phyloP scores from a whole-genome alignment of 495 filamentous ascomycete genomes.

The Penicillium daleae region DNA sequence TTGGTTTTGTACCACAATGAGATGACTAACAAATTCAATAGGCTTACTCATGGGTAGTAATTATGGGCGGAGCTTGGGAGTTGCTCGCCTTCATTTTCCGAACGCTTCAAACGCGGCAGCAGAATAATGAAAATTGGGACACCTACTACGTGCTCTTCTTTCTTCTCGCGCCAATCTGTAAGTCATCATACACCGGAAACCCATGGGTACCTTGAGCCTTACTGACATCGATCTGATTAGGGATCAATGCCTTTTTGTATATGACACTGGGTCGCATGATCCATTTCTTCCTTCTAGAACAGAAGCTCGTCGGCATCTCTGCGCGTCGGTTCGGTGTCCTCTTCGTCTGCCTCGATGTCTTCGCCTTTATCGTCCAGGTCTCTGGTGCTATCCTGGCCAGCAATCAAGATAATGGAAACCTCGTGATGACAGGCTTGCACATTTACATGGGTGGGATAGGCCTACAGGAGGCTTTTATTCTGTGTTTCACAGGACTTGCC shows the following conservation, averaged over 20 bases:
- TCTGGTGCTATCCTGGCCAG: constrained; percentile 46
- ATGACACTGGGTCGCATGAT: constrained; percentile 67
- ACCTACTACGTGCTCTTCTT: constrained; percentile 30
- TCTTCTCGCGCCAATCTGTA: constrained; percentile 34
- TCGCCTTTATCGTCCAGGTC: constrained; percentile 66
- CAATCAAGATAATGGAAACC: constrained; percentile 18
- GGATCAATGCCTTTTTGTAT: constrained; percentile 68
- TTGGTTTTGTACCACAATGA: neutral
- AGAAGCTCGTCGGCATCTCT: constrained; percentile 52
- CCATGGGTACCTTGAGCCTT: too few relatives aligned
- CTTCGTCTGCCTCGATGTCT: constrained; percentile 67
- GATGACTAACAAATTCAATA: constrained; percentile 12
- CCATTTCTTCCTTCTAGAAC: constrained; percentile 45
- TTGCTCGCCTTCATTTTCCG: constrained; percentile 45
- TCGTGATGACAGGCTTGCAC: constrained; percentile 51
- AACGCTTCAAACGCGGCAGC: constrained; percentile 28
- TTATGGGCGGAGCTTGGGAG: constrained; percentile 54
- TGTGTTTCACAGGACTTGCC: constrained; percentile 52
- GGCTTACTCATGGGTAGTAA: constrained; percentile 59
- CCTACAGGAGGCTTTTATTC: constrained; percentile 62
- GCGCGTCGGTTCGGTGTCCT: constrained; percentile 36
- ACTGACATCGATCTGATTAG: neutral
- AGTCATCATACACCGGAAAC: neutral
- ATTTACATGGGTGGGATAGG: constrained; percentile 59
- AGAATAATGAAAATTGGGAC: constrained; percentile 19